Percentiles rank a stretch among this genome's conserved stretches.
Conservation (phyloP, 73 alveolate genomes). For the Breviolum minutum region DNA sequence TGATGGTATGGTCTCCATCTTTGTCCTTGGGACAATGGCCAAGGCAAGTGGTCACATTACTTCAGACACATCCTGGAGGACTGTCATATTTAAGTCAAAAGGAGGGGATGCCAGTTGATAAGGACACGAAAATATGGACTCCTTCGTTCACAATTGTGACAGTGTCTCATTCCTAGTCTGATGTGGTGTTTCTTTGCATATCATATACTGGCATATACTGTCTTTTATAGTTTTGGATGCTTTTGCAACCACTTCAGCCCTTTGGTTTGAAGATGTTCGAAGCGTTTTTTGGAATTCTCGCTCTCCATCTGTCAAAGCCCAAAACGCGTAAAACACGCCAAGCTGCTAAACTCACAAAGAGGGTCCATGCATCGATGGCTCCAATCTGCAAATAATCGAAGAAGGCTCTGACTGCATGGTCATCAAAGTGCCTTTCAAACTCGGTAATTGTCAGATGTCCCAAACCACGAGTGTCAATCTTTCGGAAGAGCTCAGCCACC, state of each 20-base stretch:
- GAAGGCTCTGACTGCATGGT: conserved; percentile 51
- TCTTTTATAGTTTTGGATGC: background rate
- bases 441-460: conserved; percentile 65
- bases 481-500: background rate
- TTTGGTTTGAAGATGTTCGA: too few relatives aligned
- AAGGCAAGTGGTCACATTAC: too few relatives aligned
- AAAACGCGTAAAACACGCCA: too few relatives aligned
- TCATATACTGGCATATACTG: background rate
- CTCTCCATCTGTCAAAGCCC: background rate
- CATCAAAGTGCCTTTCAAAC: conserved; percentile 59
- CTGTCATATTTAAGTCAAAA: too few relatives aligned
- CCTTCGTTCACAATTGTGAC: too few relatives aligned
- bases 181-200: background rate
- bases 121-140: too few relatives aligned
- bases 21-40: background rate
- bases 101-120: too few relatives aligned
- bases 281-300: too few relatives aligned
- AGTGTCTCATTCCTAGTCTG: background rate
- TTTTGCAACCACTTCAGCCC: too few relatives aligned
- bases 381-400: conserved; percentile 61
- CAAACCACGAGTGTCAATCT: conserved; percentile 44
- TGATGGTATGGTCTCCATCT: conserved; percentile 84
- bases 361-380: conserved; percentile 73
- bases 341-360: conserved; percentile 3
- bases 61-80: too few relatives aligned